These are phyloP conservation scores for Camellia lanceoleosa DNA, from an alignment of 148 eudicot species.

Conservation along the genomic window DNA sequence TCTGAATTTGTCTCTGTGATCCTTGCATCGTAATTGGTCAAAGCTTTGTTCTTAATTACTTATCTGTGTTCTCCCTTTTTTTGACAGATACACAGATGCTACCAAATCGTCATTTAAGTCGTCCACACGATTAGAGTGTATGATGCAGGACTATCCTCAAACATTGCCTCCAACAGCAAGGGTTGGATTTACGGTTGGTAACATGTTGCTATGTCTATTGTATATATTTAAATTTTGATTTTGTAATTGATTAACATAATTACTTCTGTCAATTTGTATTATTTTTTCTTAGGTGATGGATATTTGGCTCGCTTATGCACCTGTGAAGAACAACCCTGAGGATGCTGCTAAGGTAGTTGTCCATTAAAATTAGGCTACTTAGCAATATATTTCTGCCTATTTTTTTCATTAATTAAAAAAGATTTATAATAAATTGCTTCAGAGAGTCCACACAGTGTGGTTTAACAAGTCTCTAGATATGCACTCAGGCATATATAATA, in stretches of 20 bases:
- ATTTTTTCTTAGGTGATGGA: slow-evolving; percentile 64
- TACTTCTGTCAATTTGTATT: background rate
- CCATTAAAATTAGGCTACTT: background rate
- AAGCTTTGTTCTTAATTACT: background rate
- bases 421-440: background rate
- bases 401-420: background rate
- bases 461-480: background rate
- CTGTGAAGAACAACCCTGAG: slow-evolving; percentile 97
- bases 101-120: slow-evolving; percentile 88
- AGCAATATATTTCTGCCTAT: background rate
- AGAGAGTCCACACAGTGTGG: background rate
- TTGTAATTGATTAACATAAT: background rate
- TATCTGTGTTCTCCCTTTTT: slow-evolving; percentile 9
- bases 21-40: slow-evolving; percentile 10
- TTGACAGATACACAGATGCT: slow-evolving; percentile 78
- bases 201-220: background rate
- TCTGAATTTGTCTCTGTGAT: background rate
- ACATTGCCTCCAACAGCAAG: slow-evolving; percentile 90
- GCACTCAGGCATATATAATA: background rate
- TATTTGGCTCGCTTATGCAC: slow-evolving; percentile 97
- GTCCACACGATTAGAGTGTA: slow-evolving; percentile 91
- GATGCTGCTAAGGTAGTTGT: slow-evolving; percentile 88
- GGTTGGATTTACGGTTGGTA: slow-evolving; percentile 92
- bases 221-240: background rate
- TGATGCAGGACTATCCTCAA: slow-evolving; percentile 99